Evolutionary conservation across 371 early-diverging fungal species (phyloP).

Genomic region (Lichtheimia hyalospora): DNA sequence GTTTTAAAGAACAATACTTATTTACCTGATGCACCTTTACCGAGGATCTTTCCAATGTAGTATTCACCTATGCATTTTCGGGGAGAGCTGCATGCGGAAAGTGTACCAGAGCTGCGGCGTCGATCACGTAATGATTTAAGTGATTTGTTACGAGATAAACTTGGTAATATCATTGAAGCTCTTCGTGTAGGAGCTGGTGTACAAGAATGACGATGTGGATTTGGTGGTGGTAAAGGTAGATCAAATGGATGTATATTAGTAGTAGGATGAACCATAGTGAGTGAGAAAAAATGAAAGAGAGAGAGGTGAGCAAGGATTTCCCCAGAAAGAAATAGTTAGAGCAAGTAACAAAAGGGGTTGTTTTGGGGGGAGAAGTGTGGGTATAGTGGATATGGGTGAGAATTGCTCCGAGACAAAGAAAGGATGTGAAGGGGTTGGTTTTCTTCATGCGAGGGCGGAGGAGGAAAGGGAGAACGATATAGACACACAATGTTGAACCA

Average conservation of each 20-base stretch:
- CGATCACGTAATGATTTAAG: slow-evolving; percentile 33
- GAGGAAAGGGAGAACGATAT: too few species aligned
- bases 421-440: slow-evolving; percentile 1
- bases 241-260: slow-evolving; percentile 9
- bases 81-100: slow-evolving; percentile 37
- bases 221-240: not conserved
- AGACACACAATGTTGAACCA: too few species aligned
- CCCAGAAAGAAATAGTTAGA: not conserved
- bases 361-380: not conserved
- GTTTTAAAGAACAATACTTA: not conserved
- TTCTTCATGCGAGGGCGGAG: too few species aligned
- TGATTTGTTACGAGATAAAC: slow-evolving; percentile 23
- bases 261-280: slow-evolving; percentile 9
- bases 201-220: too few species aligned
- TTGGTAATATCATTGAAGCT: slow-evolving; percentile 26
- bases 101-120: slow-evolving; percentile 40
- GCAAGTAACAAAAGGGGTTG: not conserved
- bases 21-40: slow-evolving; percentile 54
- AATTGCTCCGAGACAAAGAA: slow-evolving; percentile 5
- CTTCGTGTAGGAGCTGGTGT: slow-evolving; percentile 22
- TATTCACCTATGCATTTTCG: slow-evolving; percentile 50
- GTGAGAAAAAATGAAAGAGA: slow-evolving; percentile 2
- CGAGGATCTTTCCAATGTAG: slow-evolving; percentile 47
- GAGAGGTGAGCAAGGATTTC: not conserved
- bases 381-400: too few species aligned